phyloP scores from a whole-genome alignment of 2,329 filamentous ascomycete species.

The Corinectria fuckeliana region DNA sequence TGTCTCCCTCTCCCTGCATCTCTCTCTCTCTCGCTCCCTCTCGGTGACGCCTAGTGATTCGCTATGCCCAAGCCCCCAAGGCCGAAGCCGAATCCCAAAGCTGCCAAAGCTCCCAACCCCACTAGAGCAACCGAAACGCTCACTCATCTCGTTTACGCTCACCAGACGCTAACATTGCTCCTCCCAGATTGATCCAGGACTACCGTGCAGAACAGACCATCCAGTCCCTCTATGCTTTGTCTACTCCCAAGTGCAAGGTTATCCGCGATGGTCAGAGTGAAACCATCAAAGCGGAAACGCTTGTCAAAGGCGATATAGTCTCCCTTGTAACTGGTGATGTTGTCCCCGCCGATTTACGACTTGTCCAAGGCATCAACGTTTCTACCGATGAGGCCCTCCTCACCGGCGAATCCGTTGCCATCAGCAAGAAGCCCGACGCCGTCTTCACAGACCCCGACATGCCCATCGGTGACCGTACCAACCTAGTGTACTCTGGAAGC shows the following conservation, averaged over 20 bases:
- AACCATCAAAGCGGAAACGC: slow-evolving; percentile 59
- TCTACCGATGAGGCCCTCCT: slow-evolving; percentile 78
- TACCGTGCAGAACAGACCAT: slow-evolving; percentile 68
- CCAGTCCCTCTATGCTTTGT: slow-evolving; percentile 64
- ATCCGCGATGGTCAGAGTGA: slow-evolving; percentile 59
- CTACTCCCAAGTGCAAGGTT: slow-evolving; percentile 65
- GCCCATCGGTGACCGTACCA: slow-evolving; percentile 72
- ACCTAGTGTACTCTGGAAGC: slow-evolving; percentile 74
- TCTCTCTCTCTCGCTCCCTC: slow-evolving; percentile 23
- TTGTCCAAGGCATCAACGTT: slow-evolving; percentile 72
- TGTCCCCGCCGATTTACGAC: slow-evolving; percentile 71
- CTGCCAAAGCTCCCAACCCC: slow-evolving; percentile 30
- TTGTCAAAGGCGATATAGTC: slow-evolving; percentile 73
- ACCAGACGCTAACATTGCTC: slow-evolving; percentile 36
- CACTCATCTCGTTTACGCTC: slow-evolving; percentile 18
- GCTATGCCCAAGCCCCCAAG: slow-evolving; percentile 34
- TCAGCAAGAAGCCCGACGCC: slow-evolving; percentile 67
- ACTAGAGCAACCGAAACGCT: slow-evolving; percentile 36
- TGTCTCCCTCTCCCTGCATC: slow-evolving; percentile 29
- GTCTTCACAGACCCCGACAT: slow-evolving; percentile 60
- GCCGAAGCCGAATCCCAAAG: slow-evolving; percentile 39
- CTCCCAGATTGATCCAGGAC: slow-evolving; percentile 62
- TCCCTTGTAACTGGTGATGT: slow-evolving; percentile 69
- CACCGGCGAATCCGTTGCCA: slow-evolving; percentile 75
- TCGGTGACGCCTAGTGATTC: slow-evolving; percentile 40